These are phyloP conservation scores for Claviceps quebecensis DNA, from an alignment of 2,329 filamentous ascomycete species.

Conservation along the genomic window DNA sequence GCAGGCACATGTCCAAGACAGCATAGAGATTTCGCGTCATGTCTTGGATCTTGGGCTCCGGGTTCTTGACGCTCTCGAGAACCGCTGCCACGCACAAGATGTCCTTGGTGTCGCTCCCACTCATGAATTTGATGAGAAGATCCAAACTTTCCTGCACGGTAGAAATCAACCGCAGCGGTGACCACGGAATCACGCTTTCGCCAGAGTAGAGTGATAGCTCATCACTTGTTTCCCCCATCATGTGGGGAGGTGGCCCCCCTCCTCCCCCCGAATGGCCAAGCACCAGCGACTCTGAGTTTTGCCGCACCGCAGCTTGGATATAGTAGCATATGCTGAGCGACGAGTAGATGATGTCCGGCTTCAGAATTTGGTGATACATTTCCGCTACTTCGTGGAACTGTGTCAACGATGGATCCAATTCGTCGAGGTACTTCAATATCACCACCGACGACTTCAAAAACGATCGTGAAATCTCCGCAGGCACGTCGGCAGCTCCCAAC, in stretches of 20 bases:
- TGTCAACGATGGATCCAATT: slow-evolving; percentile 32
- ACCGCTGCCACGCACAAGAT: slow-evolving; percentile 34
- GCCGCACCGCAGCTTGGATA: slow-evolving; percentile 24
- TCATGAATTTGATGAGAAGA: slow-evolving; percentile 30
- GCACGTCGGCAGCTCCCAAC: slow-evolving; percentile 34
- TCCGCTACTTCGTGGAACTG: slow-evolving; percentile 34
- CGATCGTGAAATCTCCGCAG: slow-evolving; percentile 34
- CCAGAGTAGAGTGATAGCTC: slow-evolving; percentile 17
- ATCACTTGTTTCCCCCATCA: slow-evolving; percentile 10
- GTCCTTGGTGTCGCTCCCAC: slow-evolving; percentile 36
- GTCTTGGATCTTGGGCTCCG: slow-evolving; percentile 27
- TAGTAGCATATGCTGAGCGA: slow-evolving; percentile 43
- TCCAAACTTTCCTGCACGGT: slow-evolving; percentile 35
- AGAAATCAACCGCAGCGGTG: slow-evolving; percentile 24
- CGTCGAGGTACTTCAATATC: slow-evolving; percentile 40
- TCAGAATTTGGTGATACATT: slow-evolving; percentile 39
- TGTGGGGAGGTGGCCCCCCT: slow-evolving; percentile 10
- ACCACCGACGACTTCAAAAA: slow-evolving; percentile 42
- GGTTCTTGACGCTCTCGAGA: slow-evolving; percentile 28
- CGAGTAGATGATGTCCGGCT: slow-evolving; percentile 40
- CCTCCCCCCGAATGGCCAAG: slow-evolving; percentile 16
- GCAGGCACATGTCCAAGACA: slow-evolving; percentile 31
- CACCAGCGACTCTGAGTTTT: slow-evolving; percentile 16
- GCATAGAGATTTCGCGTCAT: slow-evolving; percentile 26
- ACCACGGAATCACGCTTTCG: slow-evolving; percentile 27